Base-by-base conservation (phyloP, 2,329 filamentous ascomycete species). In the Pleurostoma richardsiae region DNA sequence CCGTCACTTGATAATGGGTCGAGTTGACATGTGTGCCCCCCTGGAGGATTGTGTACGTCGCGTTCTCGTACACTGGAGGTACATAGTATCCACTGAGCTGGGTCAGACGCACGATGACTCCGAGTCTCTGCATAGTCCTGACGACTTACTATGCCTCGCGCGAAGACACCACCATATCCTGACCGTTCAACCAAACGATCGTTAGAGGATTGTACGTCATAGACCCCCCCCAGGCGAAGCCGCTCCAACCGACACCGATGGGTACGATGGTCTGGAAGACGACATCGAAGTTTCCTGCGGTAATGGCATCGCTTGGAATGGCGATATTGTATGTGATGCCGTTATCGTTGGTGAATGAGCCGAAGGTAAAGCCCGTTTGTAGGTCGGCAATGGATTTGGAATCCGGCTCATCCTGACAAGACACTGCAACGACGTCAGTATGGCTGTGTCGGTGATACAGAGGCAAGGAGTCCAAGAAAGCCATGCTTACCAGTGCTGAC, bases 161-260 rank as follows among this genome's bases (percentile, higher is more conserved):
- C 1, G 70, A 66, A 1, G 70, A 71, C 10, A 68, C 59, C 2
- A 71, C 64, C 8, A 65, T 67, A 28, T 54, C 64, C 10, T 57
- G 63, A 28, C 66, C 70, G 52, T 70, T 72, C 36, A 61, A 54
- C 72, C 72, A 76, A 4, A 62, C 66, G 29, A 76, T 56, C 4
- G 69, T 65, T 2, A 76, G 58, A 2, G 73, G 72, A 49, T 70
- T 69, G 56, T 72, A 71, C 1, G 68, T 65, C 73, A 76, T 76
- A 31, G 65, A 64, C 4, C 71, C 72, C n/a, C 71, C 72, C 72
- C 72, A 76, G 10, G 72, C 66, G 27, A 74, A 59, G 3, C 71
- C 73, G 6, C 69, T 66, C 72, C 73, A 76, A 46, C 71, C 72
- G 41, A 72, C 64, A 3, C 59, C 55, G n/a, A 59, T 59, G 10